Percentiles rank a stretch among this genome's conserved stretches.
These are phyloP conservation scores for Fusarium solani-melongenae DNA, from an alignment of 2,329 filamentous ascomycete species.

Conservation along the genomic window DNA sequence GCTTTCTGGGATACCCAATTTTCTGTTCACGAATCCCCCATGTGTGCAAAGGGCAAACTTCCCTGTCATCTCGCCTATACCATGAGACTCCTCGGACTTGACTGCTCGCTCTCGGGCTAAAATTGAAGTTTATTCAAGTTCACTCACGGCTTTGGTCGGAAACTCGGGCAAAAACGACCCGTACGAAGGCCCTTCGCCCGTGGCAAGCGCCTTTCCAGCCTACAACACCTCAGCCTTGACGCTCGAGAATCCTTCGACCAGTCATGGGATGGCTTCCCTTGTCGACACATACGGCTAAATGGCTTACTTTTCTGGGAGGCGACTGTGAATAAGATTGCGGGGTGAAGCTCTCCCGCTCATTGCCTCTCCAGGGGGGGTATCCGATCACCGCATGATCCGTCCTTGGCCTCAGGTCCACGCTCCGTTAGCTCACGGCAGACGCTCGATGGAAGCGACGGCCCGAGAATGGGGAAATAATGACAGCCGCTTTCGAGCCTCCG, in stretches of 20 bases:
- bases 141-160: not conserved
- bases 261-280: conserved; percentile 4
- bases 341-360: conserved; percentile 14
- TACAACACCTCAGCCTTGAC: not conserved
- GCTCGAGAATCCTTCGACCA: not conserved
- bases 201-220: conserved; percentile 2
- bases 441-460: conserved; percentile 37
- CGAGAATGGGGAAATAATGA: conserved; percentile 11
- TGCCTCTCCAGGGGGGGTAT: conserved; percentile 15
- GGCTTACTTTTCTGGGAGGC: not conserved
- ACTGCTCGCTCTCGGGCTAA: not conserved
- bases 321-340: conserved; percentile 18
- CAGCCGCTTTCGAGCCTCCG: conserved; percentile 8
- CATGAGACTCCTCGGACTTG: not conserved
- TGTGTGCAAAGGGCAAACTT: not conserved
- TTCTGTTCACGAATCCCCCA: conserved; percentile 3
- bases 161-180: not conserved
- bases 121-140: not conserved
- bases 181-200: not conserved
- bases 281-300: conserved; percentile 25
- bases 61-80: not conserved
- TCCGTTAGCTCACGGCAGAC: conserved; percentile 13
- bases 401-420: conserved; percentile 3
- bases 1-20: not conserved
- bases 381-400: conserved; percentile 17